Evolutionary conservation across 2,329 filamentous ascomycete species (phyloP), one percentile per base, ranked within the genome.

Genomic region (Trichoderma sp.): DNA sequence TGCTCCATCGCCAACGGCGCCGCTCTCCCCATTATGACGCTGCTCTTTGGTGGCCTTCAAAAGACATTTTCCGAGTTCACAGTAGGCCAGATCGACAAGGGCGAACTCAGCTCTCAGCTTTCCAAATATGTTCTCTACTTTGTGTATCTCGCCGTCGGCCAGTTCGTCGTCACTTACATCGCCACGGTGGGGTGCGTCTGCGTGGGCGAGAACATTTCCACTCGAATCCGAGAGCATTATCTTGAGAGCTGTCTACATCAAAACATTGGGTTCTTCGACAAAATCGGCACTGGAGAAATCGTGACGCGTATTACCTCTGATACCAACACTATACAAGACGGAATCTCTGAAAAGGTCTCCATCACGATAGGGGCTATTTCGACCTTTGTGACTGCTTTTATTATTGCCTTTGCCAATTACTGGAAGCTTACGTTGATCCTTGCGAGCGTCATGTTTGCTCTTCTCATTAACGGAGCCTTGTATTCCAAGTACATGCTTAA

Each of bases 361-460:
- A 81, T 97, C 70, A 93, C 92, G 0, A 77, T 97, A 67, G 88
- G 89, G 15, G 92, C 92, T 13, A 59, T 93, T 4, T 88, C 93
- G 1, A 94, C 92, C 9, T 98, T 98, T 75, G 81, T 97, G 66
- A 89, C 94, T 0, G 93, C 93, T 17, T 97, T 97, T 72, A 83
- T 97, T 67, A 94, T 99, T 71, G 93, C 91, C 3, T 98, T 97
- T 77, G 80, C 94, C 78, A 92, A 92, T 74, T 96, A 91, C 79
- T 97, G 94, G 92, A 97, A 95, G 79, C 83, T 98, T 71, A 95
- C 95, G 0, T 81, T 97, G 61, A 97, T 99, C 72, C 85, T 97
- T 45, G 85, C 88, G 27, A 94, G 92, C 0, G 93, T 92, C 1
- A 89, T 98, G 70, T 82, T 94, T 52, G 92, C 93, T 2, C 87